Percentiles rank a stretch among this genome's conserved stretches.
phyloP scores from a whole-genome alignment of 2,329 filamentous ascomycete genomes.

The Capronia coronata region DNA sequence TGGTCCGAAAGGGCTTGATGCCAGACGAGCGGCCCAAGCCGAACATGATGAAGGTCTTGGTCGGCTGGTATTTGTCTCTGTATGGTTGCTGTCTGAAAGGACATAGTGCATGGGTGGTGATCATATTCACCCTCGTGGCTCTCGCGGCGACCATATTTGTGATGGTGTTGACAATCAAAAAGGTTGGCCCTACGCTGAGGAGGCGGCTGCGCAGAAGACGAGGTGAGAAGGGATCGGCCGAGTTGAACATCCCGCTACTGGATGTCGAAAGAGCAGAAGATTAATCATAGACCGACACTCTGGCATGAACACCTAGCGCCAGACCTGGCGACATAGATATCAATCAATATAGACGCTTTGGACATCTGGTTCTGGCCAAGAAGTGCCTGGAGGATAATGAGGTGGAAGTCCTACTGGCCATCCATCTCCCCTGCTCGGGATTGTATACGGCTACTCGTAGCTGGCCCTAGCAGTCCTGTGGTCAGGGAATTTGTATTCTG shows the following conservation, averaged over 20 bases:
- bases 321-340: too few species aligned
- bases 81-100: conserved; percentile 21
- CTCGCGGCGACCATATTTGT: conserved; percentile 2
- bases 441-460: too few species aligned
- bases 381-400: too few species aligned
- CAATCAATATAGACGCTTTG: too few species aligned
- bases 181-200: conserved; percentile 1
- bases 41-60: conserved; percentile 16
- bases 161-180: conserved; percentile 10
- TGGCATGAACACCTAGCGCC: too few species aligned
- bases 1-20: conserved; percentile 70
- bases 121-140: conserved; percentile 6
- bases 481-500: too few species aligned
- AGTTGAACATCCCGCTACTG: not conserved
- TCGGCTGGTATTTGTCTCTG: conserved; percentile 16
- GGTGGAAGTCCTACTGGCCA: too few species aligned
- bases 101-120: conserved; percentile 17
- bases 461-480: too few species aligned
- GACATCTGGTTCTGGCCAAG: too few species aligned
- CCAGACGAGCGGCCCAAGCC: conserved; percentile 35
- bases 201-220: conserved; percentile 1
- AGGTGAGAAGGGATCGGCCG: not conserved
- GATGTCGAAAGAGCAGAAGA: not conserved
- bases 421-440: too few species aligned
- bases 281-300: not conserved